Percentiles rank a stretch among this genome's conserved stretches.
Conservation (phyloP, 1,139 yeast genomes). For the Sugiyamaella castrensis region DNA sequence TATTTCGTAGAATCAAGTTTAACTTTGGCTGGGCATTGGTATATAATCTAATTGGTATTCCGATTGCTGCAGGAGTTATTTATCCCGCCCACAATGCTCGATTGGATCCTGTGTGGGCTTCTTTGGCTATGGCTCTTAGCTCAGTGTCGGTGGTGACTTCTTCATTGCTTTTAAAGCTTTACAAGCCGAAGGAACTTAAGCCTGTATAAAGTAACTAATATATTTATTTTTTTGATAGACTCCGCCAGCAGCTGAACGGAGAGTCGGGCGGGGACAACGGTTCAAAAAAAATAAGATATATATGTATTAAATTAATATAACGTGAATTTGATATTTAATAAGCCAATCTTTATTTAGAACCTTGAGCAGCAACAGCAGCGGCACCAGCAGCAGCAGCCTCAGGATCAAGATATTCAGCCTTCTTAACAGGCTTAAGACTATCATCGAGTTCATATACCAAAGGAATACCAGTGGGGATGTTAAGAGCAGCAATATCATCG, state of each 20-base stretch:
- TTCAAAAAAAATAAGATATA: too few relatives aligned
- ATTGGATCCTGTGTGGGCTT: constrained; percentile 83
- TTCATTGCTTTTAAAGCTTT: constrained; percentile 55
- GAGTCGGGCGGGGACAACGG: too few relatives aligned
- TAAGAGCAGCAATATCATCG: constrained; percentile 86
- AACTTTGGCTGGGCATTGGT: constrained; percentile 88
- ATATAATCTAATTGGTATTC: constrained; percentile 80
- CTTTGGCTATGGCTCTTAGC: constrained; percentile 87
- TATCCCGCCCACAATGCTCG: constrained; percentile 69
- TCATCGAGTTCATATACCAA: constrained; percentile 94
- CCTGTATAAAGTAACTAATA: background rate
- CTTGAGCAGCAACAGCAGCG: constrained; percentile 98
- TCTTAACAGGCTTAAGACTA: constrained; percentile 83
- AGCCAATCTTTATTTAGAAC: constrained; percentile 41
- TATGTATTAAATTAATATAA: too few relatives aligned
- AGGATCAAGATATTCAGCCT: constrained; percentile 96
- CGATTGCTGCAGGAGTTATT: constrained; percentile 86
- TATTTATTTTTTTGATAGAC: constrained; percentile 9
- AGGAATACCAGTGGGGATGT: constrained; percentile 99
- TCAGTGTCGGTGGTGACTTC: constrained; percentile 83
- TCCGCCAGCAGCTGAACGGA: too few relatives aligned
- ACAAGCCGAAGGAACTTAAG: constrained; percentile 15
- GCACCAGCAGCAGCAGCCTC: constrained; percentile 99
- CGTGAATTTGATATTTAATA: too few relatives aligned
- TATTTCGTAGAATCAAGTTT: constrained; percentile 68